phyloP scores from a whole-genome alignment of 140 eudicot genomes.

The Erigeron philadelphicus region DNA sequence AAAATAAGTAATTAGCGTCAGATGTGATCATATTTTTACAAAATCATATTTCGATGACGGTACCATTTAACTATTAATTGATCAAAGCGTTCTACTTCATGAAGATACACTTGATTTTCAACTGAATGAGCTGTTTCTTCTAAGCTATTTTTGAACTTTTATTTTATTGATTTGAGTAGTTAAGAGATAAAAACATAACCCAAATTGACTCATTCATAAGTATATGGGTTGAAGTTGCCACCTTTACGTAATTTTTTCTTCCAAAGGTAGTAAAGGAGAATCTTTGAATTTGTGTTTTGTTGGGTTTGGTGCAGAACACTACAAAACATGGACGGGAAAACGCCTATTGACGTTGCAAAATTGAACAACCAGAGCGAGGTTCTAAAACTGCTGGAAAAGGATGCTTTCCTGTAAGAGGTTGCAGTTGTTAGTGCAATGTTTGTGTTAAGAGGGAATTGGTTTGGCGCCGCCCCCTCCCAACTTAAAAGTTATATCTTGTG shows the following conservation, averaged over 20 bases:
- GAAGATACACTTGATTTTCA: no score
- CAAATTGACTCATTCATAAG: not conserved
- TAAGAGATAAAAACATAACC: not conserved
- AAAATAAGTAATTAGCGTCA: not conserved
- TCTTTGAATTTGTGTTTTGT: not conserved
- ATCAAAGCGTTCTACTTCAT: not conserved
- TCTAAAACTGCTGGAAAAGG: constrained; percentile 74
- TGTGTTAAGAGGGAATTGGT: constrained; percentile 17
- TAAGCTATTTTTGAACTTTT: not conserved
- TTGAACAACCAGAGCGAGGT: constrained; percentile 76
- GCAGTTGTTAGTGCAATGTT: constrained; percentile 14
- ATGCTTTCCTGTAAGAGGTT: constrained; percentile 59
- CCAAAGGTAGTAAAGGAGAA: not conserved
- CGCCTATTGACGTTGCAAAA: constrained; percentile 90
- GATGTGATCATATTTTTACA: no score
- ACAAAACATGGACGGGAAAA: constrained; percentile 88
- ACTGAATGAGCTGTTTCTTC: no score
- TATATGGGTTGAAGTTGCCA: not conserved
- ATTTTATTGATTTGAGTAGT: not conserved
- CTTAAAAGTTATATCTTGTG: constrained; percentile 20
- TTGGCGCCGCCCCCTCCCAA: constrained; percentile 21
- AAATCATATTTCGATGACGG: no score
- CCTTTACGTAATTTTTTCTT: not conserved
- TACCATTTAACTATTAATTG: not conserved
- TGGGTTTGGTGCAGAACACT: constrained; percentile 52